Conservation (phyloP, 1,139 yeast genomes). For the Debaryomycetaceae sp. region DNA sequence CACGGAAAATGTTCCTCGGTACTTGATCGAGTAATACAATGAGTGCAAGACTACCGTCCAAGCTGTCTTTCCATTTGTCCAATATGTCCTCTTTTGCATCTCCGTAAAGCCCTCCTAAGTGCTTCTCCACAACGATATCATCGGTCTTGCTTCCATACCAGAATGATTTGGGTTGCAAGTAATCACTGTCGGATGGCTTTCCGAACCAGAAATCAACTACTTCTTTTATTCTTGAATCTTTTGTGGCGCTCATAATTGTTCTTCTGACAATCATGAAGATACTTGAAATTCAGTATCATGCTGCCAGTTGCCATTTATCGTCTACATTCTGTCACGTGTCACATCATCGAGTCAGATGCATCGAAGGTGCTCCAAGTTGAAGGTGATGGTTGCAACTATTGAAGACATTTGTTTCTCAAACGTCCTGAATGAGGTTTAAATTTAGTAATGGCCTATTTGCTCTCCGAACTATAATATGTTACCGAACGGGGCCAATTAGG, state of each 20-base stretch:
- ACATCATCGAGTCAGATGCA: no score
- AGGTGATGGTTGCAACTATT: no score
- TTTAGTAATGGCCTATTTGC: no score
- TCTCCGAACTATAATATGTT: no score
- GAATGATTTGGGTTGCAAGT: constrained; percentile 5
- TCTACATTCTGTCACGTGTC: no score
- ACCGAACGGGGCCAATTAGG: no score
- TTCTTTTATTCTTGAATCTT: neutral
- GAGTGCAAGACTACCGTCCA: constrained; percentile 5
- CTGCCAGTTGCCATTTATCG: no score
- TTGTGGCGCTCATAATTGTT: neutral
- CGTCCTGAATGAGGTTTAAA: no score
- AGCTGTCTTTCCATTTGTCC: constrained; percentile 2
- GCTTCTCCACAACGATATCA: constrained; percentile 3
- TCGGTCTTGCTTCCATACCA: constrained; percentile 5
- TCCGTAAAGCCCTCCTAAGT: constrained; percentile 3
- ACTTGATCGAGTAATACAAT: constrained; percentile 8
- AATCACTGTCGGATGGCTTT: constrained; percentile 1
- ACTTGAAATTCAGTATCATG: no score
- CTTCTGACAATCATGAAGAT: no score
- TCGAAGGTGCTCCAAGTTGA: no score
- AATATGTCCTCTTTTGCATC: constrained; percentile 3
- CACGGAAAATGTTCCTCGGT: constrained; percentile 6
- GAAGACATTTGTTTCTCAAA: no score
- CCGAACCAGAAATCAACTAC: constrained; percentile 7